Percentiles rank a stretch among this genome's conserved stretches.
These are phyloP conservation scores for Neospermospora avenae DNA, from an alignment of 2,329 filamentous ascomycete species.

Conservation along the genomic window DNA sequence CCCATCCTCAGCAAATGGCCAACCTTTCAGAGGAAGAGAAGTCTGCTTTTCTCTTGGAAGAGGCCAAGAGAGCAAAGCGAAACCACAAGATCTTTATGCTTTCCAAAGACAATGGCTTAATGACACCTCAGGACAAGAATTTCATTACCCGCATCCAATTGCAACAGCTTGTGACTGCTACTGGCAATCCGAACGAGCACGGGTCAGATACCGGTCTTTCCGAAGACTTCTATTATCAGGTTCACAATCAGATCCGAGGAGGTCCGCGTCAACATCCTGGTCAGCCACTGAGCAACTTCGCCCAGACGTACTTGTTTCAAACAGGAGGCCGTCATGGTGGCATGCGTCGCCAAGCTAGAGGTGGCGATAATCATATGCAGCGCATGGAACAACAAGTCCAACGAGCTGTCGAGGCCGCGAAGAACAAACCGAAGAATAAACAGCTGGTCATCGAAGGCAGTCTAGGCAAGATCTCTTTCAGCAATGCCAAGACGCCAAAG, in stretches of 20 bases:
- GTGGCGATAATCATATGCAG: slow-evolving; percentile 95
- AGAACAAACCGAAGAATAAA: slow-evolving; percentile 96
- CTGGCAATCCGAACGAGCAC: slow-evolving; percentile 78
- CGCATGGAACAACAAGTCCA: slow-evolving; percentile 99
- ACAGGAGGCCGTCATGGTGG: slow-evolving; percentile 80
- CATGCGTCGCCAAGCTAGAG: slow-evolving; percentile 71
- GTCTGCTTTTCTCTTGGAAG: slow-evolving; percentile 78
- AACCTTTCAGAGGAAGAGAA: slow-evolving; percentile 82
- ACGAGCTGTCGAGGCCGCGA: slow-evolving; percentile 92
- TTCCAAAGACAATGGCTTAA: slow-evolving; percentile 91
- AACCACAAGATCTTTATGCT: slow-evolving; percentile 97
- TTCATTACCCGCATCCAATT: slow-evolving; percentile 98
- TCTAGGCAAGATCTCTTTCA: slow-evolving; percentile 96
- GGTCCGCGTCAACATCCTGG: slow-evolving; percentile 86
- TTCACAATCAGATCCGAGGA: slow-evolving; percentile 90
- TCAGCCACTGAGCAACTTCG: slow-evolving; percentile 92
- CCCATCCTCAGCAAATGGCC: slow-evolving; percentile 70
- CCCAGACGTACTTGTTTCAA: slow-evolving; percentile 95
- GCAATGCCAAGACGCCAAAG: slow-evolving; percentile 96
- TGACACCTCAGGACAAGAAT: slow-evolving; percentile 99
- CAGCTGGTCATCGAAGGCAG: slow-evolving; percentile 95
- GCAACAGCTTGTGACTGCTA: slow-evolving; percentile 91
- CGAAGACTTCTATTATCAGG: slow-evolving; percentile 98
- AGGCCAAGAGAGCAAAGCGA: slow-evolving; percentile 91
- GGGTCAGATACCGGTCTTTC: slow-evolving; percentile 76